phyloP scores from a whole-genome alignment of 2,329 filamentous ascomycete species.

The Clarireedia sp. region DNA sequence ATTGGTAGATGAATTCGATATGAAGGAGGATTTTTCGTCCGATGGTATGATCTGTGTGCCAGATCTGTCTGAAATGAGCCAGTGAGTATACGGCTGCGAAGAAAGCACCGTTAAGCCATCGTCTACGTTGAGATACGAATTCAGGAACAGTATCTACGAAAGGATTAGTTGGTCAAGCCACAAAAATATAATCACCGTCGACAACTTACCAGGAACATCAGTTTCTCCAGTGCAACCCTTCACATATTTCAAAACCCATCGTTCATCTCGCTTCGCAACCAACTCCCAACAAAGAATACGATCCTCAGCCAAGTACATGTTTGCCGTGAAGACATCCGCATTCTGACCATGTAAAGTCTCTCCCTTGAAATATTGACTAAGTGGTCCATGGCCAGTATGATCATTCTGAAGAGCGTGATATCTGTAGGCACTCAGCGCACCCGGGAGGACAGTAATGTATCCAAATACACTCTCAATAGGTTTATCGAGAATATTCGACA shows the following conservation, averaged over 20 bases:
- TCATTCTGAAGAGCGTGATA: constrained; percentile 97
- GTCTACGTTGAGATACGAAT: constrained; percentile 90
- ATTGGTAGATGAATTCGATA: constrained; percentile 92
- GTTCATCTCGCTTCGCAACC: constrained; percentile 86
- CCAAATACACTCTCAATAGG: constrained; percentile 95
- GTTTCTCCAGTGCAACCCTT: constrained; percentile 96
- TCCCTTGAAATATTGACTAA: constrained; percentile 99
- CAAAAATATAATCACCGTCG: background rate
- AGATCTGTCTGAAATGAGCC: constrained; percentile 89
- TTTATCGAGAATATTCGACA: constrained; percentile 98
- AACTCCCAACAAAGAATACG: constrained; percentile 90
- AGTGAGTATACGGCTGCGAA: constrained; percentile 97
- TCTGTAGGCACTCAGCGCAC: constrained; percentile 88
- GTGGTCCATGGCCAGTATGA: constrained; percentile 84
- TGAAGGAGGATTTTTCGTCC: constrained; percentile 85
- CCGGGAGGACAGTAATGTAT: constrained; percentile 94
- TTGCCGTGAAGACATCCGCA: constrained; percentile 94
- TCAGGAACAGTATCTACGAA: constrained; percentile 78
- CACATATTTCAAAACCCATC: constrained; percentile 97
- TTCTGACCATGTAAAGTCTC: constrained; percentile 94
- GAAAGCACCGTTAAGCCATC: constrained; percentile 98
- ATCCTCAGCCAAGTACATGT: constrained; percentile 90
- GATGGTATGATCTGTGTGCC: constrained; percentile 84
- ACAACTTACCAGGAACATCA: constrained; percentile 77
- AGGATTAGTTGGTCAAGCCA: constrained; percentile 9